A percentile compares a stretch with the other conserved stretches of the same genome.
These are phyloP conservation scores for Akebia trifoliata DNA, from an alignment of 164 flowering plant genomes.

Conservation along the genomic window DNA sequence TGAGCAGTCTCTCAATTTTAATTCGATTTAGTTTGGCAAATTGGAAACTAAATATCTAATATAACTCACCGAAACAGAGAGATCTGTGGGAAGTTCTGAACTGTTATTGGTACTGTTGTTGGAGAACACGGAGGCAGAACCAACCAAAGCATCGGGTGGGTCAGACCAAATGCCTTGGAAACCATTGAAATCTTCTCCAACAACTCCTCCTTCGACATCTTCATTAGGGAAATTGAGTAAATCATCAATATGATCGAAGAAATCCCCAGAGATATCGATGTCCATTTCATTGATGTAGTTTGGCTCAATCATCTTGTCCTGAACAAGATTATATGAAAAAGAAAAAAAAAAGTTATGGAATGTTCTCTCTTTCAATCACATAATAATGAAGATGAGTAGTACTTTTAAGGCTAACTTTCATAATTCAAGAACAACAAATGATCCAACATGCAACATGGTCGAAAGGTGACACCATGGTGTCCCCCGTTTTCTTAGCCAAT, in stretches of 20 bases:
- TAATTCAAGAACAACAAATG: too few species aligned
- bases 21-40: too few species aligned
- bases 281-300: slow-evolving; percentile 54
- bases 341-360: not conserved
- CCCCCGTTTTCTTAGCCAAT: too few species aligned
- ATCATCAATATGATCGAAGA: slow-evolving; percentile 87
- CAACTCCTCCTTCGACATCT: slow-evolving; percentile 20
- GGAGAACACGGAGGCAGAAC: slow-evolving; percentile 18
- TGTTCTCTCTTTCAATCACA: too few species aligned
- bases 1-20: too few species aligned
- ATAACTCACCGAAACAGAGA: slow-evolving; percentile 74
- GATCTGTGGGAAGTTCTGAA: slow-evolving; percentile 35
- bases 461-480: too few species aligned
- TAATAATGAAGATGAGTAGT: too few species aligned
- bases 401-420: too few species aligned
- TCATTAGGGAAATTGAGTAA: slow-evolving; percentile 73
- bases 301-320: slow-evolving; percentile 15
- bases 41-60: too few species aligned
- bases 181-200: slow-evolving; percentile 9
- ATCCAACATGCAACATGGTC: too few species aligned
- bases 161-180: slow-evolving; percentile 10
- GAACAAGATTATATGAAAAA: slow-evolving; percentile 4
- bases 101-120: slow-evolving; percentile 25
- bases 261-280: slow-evolving; percentile 47
- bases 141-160: slow-evolving; percentile 2